Evolutionary conservation across 176 grass and related monocot genomes (phyloP).

Genomic region (Ensete ventricosum): DNA sequence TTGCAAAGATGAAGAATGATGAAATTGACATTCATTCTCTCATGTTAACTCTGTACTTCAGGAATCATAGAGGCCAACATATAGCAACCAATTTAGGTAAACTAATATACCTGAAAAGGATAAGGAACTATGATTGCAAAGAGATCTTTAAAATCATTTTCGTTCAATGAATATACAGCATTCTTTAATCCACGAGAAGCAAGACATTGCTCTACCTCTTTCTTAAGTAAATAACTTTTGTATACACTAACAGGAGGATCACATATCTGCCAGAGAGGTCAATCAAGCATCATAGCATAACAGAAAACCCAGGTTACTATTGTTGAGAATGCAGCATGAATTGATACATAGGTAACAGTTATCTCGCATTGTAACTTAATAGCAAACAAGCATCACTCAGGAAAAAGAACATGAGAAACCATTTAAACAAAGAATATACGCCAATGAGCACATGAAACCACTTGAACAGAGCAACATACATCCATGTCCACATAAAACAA

Average conservation of each 20-base stretch:
- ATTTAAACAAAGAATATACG: no score
- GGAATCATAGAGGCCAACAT: no score
- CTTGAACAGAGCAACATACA: not conserved
- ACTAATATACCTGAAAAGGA: constrained; percentile 44
- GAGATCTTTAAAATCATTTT: constrained; percentile 48
- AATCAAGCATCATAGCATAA: not conserved
- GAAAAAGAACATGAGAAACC: not conserved
- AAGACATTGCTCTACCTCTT: constrained; percentile 65
- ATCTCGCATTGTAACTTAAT: not conserved
- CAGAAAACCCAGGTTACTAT: not conserved
- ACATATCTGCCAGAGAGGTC: constrained; percentile 15
- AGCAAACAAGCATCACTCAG: not conserved
- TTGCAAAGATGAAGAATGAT: no score
- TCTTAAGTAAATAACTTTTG: constrained; percentile 55
- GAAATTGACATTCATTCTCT: no score
- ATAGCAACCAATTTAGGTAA: not conserved
- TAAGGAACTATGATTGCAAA: constrained; percentile 60
- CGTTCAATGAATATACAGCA: constrained; percentile 49
- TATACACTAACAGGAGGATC: constrained; percentile 62
- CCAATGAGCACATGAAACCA: not conserved
- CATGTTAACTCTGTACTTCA: no score
- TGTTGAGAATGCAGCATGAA: not conserved
- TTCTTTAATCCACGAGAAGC: constrained; percentile 36
- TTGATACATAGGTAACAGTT: not conserved
- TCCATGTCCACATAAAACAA: not conserved